Percentiles rank a stretch among this genome's conserved stretches.
Evolutionary conservation across 306 rosid genomes (phyloP).

Genomic region (Luffa acutangula): DNA sequence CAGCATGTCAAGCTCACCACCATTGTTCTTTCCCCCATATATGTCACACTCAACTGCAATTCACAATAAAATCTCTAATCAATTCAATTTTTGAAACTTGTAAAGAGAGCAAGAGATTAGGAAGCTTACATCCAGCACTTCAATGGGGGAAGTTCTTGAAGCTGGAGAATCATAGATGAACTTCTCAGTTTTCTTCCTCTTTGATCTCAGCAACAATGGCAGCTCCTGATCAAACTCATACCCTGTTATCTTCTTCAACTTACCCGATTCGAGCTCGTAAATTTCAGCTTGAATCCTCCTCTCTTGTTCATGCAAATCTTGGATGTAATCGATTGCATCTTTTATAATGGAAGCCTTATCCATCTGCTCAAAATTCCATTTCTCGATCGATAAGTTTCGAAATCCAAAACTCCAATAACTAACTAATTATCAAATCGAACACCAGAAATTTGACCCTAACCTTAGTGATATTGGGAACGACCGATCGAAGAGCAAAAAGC

Average conservation of each 20-base stretch:
- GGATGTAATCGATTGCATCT: conserved; percentile 84
- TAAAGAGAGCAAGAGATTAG: background rate
- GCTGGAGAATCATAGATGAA: conserved; percentile 20
- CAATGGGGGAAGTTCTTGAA: conserved; percentile 52
- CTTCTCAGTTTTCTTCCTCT: conserved; percentile 54
- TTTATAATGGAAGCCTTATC: conserved; percentile 93
- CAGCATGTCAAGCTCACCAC: conserved; percentile 82
- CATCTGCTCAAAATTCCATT: conserved; percentile 39
- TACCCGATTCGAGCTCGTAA: conserved; percentile 63
- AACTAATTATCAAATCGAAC: background rate
- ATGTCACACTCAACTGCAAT: conserved; percentile 56
- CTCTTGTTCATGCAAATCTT: conserved; percentile 69
- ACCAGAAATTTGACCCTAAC: conserved; percentile 18
- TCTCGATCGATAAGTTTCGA: background rate
- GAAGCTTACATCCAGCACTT: conserved; percentile 53
- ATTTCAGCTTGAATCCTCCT: conserved; percentile 60
- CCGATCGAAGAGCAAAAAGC: conserved; percentile 85
- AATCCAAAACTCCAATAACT: background rate
- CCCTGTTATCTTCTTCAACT: conserved; percentile 22
- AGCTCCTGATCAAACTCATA: conserved; percentile 36
- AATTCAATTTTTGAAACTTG: background rate
- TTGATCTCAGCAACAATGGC: conserved; percentile 50
- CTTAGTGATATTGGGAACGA: conserved; percentile 95
- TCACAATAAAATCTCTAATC: background rate
- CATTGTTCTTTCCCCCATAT: conserved; percentile 63